Evolutionary conservation across 2,329 filamentous ascomycete species (phyloP).

Genomic region (Endoconidiophora laricicola): DNA sequence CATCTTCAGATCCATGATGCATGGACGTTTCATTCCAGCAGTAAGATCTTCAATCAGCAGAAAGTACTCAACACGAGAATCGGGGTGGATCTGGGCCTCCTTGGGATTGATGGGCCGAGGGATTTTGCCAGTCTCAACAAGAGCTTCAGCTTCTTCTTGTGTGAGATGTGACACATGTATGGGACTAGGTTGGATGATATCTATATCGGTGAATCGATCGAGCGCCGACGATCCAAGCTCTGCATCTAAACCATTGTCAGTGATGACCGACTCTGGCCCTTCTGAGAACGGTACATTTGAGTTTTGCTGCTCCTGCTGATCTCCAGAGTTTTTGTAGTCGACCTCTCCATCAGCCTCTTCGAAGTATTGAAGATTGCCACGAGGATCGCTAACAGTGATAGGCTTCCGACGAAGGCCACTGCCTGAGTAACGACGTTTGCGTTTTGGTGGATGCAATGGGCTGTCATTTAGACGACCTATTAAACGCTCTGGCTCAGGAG

Average conservation of each 20-base stretch:
- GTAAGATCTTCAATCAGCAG: conserved; percentile 87
- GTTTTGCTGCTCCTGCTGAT: conserved; percentile 13
- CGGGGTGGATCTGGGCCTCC: conserved; percentile 48
- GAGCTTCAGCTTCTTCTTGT: conserved; percentile 11
- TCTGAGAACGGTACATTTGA: conserved; percentile 3
- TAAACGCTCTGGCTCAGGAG: conserved; percentile 41
- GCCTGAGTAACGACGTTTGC: conserved; percentile 67
- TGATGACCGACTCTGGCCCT: not conserved
- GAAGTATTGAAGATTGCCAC: conserved; percentile 75
- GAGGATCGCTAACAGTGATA: conserved; percentile 49
- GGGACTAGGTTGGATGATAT: conserved; percentile 3
- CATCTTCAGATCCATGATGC: conserved; percentile 97
- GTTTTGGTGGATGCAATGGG: conserved; percentile 22
- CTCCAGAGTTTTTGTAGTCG: conserved; percentile 43
- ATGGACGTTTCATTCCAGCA: conserved; percentile 88
- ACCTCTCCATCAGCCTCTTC: conserved; percentile 69
- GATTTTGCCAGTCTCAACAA: conserved; percentile 22
- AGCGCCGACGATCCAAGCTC: not conserved
- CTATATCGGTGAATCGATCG: not conserved
- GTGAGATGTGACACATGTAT: conserved; percentile 12
- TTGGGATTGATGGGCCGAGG: conserved; percentile 57
- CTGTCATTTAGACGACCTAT: conserved; percentile 8
- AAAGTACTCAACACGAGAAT: conserved; percentile 73
- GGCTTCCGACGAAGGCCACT: conserved; percentile 64
- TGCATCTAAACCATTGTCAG: not conserved